Base-by-base conservation (phyloP, 352 stramenopile genomes). In the Pythium phragmiticola region DNA sequence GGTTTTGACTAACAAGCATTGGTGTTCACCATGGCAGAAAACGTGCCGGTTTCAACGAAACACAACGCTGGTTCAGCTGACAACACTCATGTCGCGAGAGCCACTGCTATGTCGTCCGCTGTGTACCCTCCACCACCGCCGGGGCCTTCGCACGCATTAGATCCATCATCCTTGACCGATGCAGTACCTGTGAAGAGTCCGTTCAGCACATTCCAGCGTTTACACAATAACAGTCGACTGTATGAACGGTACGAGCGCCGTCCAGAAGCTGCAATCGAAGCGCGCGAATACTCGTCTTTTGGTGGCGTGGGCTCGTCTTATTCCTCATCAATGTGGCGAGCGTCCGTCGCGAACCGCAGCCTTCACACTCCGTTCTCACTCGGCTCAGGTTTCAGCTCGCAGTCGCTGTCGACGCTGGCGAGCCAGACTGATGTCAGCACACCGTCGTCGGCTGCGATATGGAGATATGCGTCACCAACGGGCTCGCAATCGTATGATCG, bases 141-240 rank as follows among this genome's bases (percentile, higher is more conserved):
- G 2, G 49, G 19, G n/a, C 17, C 42, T 36, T 4, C 43, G 11
- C 34, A 26, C 7, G n/a, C 39, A 17, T 7, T 55, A 9, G 39
- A 28, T 17, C 3, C 47, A 19, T n/a, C 46, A 14, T 34, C 47
- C 3, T 21, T 42, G 19, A 37, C 19, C 17, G 14, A 61, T 26
- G 8, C 49, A 41, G 33, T 52, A 4, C 43, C 41, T 7, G 39
- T 73, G 19, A 63, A 59, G 5, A 73, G 66, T 42, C 66, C 66
- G 4, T 73, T 69, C 52, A 73, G 59, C 41, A 73, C 66, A 5
- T 73, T 73, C 51, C 66, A 69, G 46, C 59, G 55, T 39, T 33
- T 72, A 17, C 55, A 67, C 54, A 60, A 33, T 48, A 57, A 37
- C 11, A 66, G 46, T 45, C 60, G 66, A 41, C 56, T 73, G 1